Percentiles rank a stretch among this genome's conserved stretches.
Conservation (phyloP, 345 rosid genomes). For the Sonneratia caseolaris region DNA sequence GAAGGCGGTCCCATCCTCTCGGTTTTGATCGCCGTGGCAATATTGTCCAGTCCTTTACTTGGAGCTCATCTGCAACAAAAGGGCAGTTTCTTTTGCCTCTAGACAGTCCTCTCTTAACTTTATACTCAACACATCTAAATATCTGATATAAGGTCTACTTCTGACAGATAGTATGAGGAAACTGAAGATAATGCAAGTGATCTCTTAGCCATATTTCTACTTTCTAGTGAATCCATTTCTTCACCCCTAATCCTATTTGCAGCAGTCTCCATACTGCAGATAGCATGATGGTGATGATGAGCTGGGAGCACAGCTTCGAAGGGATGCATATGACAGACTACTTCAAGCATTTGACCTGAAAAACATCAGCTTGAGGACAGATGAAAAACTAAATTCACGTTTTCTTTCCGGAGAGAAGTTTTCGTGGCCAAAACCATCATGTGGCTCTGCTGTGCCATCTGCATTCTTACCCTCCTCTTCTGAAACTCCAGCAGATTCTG, state of each 20-base stretch:
- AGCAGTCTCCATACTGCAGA: constrained; percentile 15
- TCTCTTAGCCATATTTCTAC: background rate
- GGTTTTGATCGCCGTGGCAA: too few relatives aligned
- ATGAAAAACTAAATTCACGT: background rate
- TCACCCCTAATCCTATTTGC: constrained; percentile 5
- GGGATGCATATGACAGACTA: background rate
- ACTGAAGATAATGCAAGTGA: constrained; percentile 80
- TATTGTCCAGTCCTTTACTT: background rate
- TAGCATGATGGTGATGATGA: constrained; percentile 6
- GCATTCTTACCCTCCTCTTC: background rate
- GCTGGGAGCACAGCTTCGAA: constrained; percentile 32
- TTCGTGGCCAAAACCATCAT: background rate
- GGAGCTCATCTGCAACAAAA: background rate
- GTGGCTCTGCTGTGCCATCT: background rate
- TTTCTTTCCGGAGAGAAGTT: background rate
- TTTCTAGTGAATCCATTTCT: too few relatives aligned
- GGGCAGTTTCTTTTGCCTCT: background rate
- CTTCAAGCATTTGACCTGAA: background rate
- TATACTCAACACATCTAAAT: too few relatives aligned
- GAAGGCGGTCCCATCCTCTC: too few relatives aligned
- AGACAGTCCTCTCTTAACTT: too few relatives aligned
- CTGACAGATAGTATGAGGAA: constrained; percentile 67
- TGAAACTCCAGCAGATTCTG: background rate
- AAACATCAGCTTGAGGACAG: background rate
- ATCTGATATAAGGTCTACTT: constrained; percentile 14